These are phyloP conservation scores for Candida sithepensis DNA, from an alignment of 805 yeast species.

Conservation along the genomic window DNA sequence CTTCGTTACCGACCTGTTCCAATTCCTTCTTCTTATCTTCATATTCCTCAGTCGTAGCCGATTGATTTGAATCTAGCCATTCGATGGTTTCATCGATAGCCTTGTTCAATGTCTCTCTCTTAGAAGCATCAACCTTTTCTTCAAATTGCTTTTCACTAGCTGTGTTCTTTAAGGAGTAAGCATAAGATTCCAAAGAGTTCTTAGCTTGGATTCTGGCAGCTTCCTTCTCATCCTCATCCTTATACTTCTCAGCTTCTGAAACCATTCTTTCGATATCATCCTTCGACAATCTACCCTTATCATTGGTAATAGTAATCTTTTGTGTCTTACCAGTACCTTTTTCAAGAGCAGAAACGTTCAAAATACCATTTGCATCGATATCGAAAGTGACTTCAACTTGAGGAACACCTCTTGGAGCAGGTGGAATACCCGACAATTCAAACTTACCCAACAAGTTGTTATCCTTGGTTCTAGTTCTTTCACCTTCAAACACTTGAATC, in stretches of 20 bases:
- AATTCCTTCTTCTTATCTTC: constrained; percentile 94
- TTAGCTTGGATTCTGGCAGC: constrained; percentile 52
- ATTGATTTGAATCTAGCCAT: constrained; percentile 92
- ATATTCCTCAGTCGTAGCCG: constrained; percentile 90
- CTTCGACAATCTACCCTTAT: constrained; percentile 86
- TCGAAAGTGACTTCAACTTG: constrained; percentile 89
- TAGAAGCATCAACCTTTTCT: constrained; percentile 38
- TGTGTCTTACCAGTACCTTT: constrained; percentile 93
- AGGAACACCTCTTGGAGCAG: constrained; percentile 90
- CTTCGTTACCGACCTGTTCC: constrained; percentile 93
- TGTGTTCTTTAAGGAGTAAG: constrained; percentile 51
- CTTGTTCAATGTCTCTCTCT: constrained; percentile 58
- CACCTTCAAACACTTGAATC: constrained; percentile 95
- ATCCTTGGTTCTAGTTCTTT: constrained; percentile 91
- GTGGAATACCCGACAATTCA: constrained; percentile 82
- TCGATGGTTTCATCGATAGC: constrained; percentile 74
- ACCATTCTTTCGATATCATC: constrained; percentile 65
- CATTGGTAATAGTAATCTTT: constrained; percentile 88
- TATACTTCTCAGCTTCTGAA: constrained; percentile 59
- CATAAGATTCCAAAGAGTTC: constrained; percentile 55
- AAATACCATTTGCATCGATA: constrained; percentile 82
- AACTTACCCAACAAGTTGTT: constrained; percentile 87
- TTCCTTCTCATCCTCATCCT: constrained; percentile 60
- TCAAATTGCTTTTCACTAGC: constrained; percentile 36
- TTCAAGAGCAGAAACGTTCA: constrained; percentile 83